Conservation (phyloP, 805 yeast species). For the Ogataea pini region DNA sequence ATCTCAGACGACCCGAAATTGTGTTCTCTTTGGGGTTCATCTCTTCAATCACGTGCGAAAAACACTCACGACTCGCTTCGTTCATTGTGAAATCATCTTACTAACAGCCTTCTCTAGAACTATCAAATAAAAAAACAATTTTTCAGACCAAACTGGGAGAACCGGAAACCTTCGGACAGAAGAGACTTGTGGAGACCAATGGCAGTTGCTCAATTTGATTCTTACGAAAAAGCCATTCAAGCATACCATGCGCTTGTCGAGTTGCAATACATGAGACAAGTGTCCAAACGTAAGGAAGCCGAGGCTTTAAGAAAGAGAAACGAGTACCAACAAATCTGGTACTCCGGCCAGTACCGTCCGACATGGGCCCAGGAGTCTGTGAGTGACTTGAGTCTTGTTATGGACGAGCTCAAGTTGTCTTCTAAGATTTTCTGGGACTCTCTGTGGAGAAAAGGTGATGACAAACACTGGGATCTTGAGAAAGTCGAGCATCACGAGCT, state of each 20-base stretch:
- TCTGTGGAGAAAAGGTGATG: constrained; percentile 84
- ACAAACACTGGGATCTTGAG: constrained; percentile 63
- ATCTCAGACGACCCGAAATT: not conserved
- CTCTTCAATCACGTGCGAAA: no score
- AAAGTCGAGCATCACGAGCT: constrained; percentile 62
- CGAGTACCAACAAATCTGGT: constrained; percentile 81
- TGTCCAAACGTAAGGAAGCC: constrained; percentile 57
- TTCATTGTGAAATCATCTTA: not conserved
- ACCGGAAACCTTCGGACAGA: constrained; percentile 75
- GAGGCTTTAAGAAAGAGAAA: constrained; percentile 69
- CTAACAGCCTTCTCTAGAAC: constrained; percentile 7
- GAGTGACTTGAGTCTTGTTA: constrained; percentile 71
- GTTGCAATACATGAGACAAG: constrained; percentile 73
- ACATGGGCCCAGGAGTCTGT: constrained; percentile 89
- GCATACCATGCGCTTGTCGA: constrained; percentile 75
- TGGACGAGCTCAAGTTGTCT: constrained; percentile 57
- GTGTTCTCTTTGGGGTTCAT: no score
- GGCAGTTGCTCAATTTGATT: constrained; percentile 73
- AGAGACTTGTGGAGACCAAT: constrained; percentile 88
- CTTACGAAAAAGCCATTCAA: constrained; percentile 63
- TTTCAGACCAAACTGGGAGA: constrained; percentile 85
- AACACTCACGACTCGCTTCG: not conserved
- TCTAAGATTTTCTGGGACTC: constrained; percentile 78
- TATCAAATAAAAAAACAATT: constrained; percentile 70
- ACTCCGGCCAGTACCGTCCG: constrained; percentile 84